Percentiles rank a stretch among this genome's conserved stretches.
These are phyloP conservation scores for Eutrema heterophyllum DNA, from an alignment of 345 rosid genomes.

Conservation along the genomic window DNA sequence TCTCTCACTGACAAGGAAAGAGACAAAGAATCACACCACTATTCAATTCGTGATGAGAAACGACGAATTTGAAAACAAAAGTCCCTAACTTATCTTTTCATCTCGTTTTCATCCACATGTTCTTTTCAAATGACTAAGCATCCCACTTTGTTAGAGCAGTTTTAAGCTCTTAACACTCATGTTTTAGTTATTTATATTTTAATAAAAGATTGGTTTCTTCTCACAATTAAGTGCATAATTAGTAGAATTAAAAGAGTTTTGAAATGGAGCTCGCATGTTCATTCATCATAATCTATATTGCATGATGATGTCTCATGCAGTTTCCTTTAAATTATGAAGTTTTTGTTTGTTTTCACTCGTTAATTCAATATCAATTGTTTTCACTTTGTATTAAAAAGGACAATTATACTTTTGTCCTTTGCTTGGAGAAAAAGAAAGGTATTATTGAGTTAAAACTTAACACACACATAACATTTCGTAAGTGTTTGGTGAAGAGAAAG, in stretches of 20 bases:
- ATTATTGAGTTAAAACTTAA: not conserved
- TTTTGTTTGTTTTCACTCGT: not conserved
- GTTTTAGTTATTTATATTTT: not conserved
- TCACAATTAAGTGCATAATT: not conserved
- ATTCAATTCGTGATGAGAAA: conserved; percentile 26
- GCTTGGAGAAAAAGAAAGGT: conserved; percentile 18
- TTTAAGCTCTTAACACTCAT: not conserved
- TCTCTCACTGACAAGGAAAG: conserved; percentile 25
- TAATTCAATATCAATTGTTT: not conserved
- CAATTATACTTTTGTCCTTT: conserved; percentile 1
- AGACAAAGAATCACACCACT: conserved; percentile 12
- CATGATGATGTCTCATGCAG: conserved; percentile 2
- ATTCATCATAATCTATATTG: not conserved
- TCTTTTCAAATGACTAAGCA: not conserved
- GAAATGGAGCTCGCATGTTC: not conserved
- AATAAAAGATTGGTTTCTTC: not conserved
- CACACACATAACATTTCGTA: not conserved
- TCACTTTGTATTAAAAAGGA: not conserved
- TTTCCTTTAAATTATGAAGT: not conserved
- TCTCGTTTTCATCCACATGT: not conserved
- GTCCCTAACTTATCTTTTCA: not conserved
- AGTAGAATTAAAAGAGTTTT: not conserved
- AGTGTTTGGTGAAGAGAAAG: not conserved
- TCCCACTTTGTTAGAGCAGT: not conserved
- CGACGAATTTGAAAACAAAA: not conserved